These are phyloP conservation scores for Aurifilum marmelostoma DNA, from an alignment of 2,329 filamentous ascomycete genomes.

Conservation along the genomic window DNA sequence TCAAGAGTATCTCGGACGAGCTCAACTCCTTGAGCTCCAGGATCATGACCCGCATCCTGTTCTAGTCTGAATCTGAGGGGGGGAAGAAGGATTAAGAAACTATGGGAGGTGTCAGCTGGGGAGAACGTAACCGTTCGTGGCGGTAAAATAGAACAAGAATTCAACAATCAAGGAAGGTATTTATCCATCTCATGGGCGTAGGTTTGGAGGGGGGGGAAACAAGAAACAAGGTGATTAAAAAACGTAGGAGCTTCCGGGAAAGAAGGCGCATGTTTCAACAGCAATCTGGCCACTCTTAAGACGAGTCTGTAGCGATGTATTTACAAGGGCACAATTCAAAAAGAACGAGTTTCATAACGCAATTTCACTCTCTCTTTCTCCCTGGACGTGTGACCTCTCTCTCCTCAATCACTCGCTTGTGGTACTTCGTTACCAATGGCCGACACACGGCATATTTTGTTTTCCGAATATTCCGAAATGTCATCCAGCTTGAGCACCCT, in stretches of 20 bases:
- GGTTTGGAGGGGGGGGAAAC: not conserved
- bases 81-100: too few species aligned
- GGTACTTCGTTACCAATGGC: not conserved
- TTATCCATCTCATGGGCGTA: conserved; percentile 8
- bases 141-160: not conserved
- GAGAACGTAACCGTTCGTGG: not conserved
- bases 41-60: conserved; percentile 39
- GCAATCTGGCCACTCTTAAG: conserved; percentile 16
- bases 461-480: not conserved
- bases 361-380: not conserved
- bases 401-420: not conserved
- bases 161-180: conserved; percentile 8
- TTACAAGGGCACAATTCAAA: not conserved
- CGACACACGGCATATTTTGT: not conserved
- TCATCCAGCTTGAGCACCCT: not conserved
- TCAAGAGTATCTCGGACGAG: conserved; percentile 82
- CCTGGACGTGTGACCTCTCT: not conserved
- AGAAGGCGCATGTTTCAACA: conserved; percentile 25
- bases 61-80: conserved; percentile 10
- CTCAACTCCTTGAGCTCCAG: conserved; percentile 81
- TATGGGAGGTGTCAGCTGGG: not conserved
- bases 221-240: conserved; percentile 5
- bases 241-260: not conserved
- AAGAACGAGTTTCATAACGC: not conserved
- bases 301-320: not conserved